Evolutionary conservation across 2,329 filamentous ascomycete genomes (phyloP).

Genomic region (Colletotrichum truncatum): DNA sequence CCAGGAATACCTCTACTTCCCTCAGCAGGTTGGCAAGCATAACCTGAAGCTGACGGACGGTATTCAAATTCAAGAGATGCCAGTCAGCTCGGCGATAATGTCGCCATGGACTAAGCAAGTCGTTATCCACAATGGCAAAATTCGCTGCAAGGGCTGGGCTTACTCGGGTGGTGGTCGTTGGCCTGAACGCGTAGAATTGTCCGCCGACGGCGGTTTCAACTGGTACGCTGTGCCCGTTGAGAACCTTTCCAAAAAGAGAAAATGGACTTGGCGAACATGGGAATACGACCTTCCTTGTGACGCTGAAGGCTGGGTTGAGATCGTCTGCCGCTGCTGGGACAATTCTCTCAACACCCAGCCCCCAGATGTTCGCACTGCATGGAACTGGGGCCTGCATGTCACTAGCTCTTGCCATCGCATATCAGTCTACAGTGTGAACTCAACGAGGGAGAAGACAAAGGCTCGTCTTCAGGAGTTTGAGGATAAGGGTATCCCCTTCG

Average conservation of each 20-base stretch:
- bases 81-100: conserved; percentile 74
- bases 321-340: conserved; percentile 69
- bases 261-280: conserved; percentile 73
- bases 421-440: conserved; percentile 71
- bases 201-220: conserved; percentile 67
- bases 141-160: conserved; percentile 66
- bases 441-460: conserved; percentile 54
- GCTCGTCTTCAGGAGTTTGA: conserved; percentile 61
- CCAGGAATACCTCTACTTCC: conserved; percentile 75
- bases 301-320: conserved; percentile 68
- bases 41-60: conserved; percentile 67
- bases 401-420: conserved; percentile 70
- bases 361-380: conserved; percentile 60
- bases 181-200: conserved; percentile 72
- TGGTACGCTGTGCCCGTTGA: conserved; percentile 72
- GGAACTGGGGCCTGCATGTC: conserved; percentile 75
- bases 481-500: conserved; percentile 53
- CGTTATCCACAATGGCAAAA: conserved; percentile 67
- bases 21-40: conserved; percentile 74
- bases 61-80: conserved; percentile 78
- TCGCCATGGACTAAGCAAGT: conserved; percentile 67
- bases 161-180: conserved; percentile 67
- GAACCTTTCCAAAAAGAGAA: conserved; percentile 69
- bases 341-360: conserved; percentile 70
- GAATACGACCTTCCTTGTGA: conserved; percentile 69